Evolutionary conservation across 169 alveolate genomes (phyloP).

Genomic region (Besnoitia besnoiti): DNA sequence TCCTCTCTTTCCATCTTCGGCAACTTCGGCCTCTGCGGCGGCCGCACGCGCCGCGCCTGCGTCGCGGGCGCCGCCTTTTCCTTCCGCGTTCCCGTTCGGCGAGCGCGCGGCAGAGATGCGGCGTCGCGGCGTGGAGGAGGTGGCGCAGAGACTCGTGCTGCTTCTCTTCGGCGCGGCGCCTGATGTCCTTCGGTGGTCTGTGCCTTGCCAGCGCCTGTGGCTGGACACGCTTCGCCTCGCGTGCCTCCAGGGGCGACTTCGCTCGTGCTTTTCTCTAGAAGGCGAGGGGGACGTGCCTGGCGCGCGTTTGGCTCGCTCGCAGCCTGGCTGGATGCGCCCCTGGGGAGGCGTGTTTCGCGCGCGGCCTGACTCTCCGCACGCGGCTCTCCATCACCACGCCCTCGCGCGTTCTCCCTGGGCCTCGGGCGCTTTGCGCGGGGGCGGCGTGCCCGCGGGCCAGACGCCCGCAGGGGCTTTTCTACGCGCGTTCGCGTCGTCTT

Average conservation of each 20-base stretch:
- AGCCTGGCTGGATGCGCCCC: background rate
- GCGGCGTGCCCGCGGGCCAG: background rate
- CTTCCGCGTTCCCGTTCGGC: too few relatives aligned
- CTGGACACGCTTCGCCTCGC: background rate
- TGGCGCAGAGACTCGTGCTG: background rate
- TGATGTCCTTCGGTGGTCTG: background rate
- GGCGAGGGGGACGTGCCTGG: background rate
- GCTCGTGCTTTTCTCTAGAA: too few relatives aligned
- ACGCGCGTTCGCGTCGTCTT: background rate
- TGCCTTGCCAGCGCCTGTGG: background rate
- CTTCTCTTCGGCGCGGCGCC: background rate
- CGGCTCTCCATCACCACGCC: background rate
- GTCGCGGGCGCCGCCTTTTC: too few relatives aligned
- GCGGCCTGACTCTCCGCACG: too few relatives aligned
- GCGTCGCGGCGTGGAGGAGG: background rate
- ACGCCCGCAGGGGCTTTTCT: background rate
- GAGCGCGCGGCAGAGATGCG: background rate
- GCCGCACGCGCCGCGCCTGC: background rate
- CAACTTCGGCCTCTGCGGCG: background rate
- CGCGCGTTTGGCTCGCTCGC: background rate
- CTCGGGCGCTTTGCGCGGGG: background rate
- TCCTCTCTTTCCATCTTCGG: background rate
- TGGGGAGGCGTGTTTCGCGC: background rate
- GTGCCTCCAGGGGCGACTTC: background rate
- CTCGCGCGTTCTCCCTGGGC: background rate